A percentile compares a stretch with the other conserved stretches of the same genome.
Evolutionary conservation across 495 filamentous ascomycete genomes (phyloP).

Genomic region (Hapsidospora chrysogenum): DNA sequence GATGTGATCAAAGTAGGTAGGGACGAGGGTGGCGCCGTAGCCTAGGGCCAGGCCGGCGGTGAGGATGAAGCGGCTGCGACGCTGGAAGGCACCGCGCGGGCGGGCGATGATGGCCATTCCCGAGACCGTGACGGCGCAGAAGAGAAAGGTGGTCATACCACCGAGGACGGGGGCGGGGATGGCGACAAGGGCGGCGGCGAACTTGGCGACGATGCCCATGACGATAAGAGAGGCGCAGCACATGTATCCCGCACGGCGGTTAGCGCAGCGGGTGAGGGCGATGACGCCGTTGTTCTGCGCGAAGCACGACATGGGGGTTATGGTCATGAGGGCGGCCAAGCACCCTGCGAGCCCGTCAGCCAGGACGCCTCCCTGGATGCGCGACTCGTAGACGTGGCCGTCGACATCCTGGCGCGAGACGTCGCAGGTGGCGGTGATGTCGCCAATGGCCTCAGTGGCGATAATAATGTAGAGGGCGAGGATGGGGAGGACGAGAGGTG

Average conservation of each 20-base stretch:
- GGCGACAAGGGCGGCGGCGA: constrained; percentile 71
- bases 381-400: constrained; percentile 65
- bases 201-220: constrained; percentile 85
- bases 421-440: constrained; percentile 59
- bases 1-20: constrained; percentile 57
- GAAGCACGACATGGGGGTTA: constrained; percentile 64
- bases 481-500: constrained; percentile 66
- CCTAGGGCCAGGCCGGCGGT: constrained; percentile 64
- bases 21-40: constrained; percentile 67
- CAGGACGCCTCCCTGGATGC: constrained; percentile 79
- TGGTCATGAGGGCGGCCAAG: constrained; percentile 66
- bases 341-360: constrained; percentile 75
- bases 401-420: constrained; percentile 75
- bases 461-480: constrained; percentile 78
- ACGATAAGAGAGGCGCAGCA: constrained; percentile 67
- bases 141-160: constrained; percentile 90
- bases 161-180: constrained; percentile 72
- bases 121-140: constrained; percentile 68
- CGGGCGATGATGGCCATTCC: constrained; percentile 73
- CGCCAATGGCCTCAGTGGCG: constrained; percentile 80
- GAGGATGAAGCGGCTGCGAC: constrained; percentile 77
- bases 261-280: constrained; percentile 74
- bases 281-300: constrained; percentile 90
- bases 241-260: constrained; percentile 67
- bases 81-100: constrained; percentile 48